phyloP scores from a whole-genome alignment of 139 green algal species.

The Diplosphaera chodatii region DNA sequence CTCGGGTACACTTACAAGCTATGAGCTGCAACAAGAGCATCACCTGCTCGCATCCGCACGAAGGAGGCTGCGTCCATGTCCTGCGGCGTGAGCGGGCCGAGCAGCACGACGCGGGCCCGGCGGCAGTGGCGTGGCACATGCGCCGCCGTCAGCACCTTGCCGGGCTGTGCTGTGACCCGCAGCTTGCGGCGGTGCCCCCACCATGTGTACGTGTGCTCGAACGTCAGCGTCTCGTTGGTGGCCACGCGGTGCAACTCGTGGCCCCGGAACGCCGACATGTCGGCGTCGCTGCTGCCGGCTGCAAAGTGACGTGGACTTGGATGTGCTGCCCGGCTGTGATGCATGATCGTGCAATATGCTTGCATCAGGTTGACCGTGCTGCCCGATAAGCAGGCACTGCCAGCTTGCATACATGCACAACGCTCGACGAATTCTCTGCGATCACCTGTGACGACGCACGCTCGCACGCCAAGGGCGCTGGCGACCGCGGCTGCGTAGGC shows the following conservation, averaged over 20 bases:
- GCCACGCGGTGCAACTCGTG: slow-evolving; percentile 55
- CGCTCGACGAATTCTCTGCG: too few species aligned
- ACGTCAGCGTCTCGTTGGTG: slow-evolving; percentile 58
- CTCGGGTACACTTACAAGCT: too few species aligned
- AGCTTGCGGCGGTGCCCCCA: slow-evolving; percentile 66
- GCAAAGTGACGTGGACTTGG: background rate
- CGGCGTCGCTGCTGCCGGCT: slow-evolving; percentile 54
- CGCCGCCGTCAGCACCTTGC: slow-evolving; percentile 45
- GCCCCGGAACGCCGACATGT: slow-evolving; percentile 49
- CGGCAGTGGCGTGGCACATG: slow-evolving; percentile 64
- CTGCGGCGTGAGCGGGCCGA: slow-evolving; percentile 59
- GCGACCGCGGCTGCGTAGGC: slow-evolving; percentile 65
- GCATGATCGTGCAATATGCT: background rate
- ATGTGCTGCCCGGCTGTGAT: too few species aligned
- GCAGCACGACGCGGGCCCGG: slow-evolving; percentile 48
- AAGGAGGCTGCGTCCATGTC: slow-evolving; percentile 66
- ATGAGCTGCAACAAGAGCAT: background rate
- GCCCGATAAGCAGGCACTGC: too few species aligned
- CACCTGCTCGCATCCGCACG: slow-evolving; percentile 26
- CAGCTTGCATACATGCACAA: too few species aligned
- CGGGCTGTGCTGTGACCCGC: slow-evolving; percentile 58
- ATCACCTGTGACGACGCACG: slow-evolving; percentile 59
- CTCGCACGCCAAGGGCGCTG: slow-evolving; percentile 33
- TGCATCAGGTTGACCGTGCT: too few species aligned
- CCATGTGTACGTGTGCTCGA: slow-evolving; percentile 80